Evolutionary conservation across 768 basidiomycete species (phyloP).

Genomic region (Termitomyces eurrhizus): DNA sequence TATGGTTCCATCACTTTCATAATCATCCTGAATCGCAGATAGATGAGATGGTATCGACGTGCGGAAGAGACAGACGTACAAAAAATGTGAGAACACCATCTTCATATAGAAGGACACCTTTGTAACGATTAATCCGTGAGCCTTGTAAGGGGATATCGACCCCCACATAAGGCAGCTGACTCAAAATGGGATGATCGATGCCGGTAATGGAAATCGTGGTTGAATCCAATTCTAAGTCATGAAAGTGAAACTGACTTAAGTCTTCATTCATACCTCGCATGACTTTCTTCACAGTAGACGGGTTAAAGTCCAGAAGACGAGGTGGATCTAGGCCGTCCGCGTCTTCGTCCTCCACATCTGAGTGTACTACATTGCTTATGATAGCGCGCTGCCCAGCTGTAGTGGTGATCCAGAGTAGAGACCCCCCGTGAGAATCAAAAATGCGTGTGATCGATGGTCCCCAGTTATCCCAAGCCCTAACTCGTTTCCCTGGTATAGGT

Average conservation of each 20-base stretch:
- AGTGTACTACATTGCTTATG: neutral
- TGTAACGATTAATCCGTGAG: constrained; percentile 13
- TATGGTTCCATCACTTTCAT: neutral
- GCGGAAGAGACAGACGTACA: constrained; percentile 17
- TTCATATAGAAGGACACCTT: constrained; percentile 36
- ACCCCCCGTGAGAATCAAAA: constrained; percentile 8
- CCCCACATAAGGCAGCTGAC: constrained; percentile 25
- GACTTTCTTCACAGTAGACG: neutral
- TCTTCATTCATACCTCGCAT: neutral
- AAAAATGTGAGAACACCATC: constrained; percentile 32
- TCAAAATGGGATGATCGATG: constrained; percentile 22
- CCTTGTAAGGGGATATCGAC: constrained; percentile 7
- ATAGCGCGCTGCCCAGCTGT: constrained; percentile 21
- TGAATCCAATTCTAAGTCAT: neutral
- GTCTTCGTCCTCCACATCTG: neutral
- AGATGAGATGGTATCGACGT: neutral
- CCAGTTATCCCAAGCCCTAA: constrained; percentile 17
- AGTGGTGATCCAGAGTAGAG: constrained; percentile 20
- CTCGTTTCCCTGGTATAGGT: neutral
- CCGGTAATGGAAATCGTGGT: neutral
- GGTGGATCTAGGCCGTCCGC: neutral
- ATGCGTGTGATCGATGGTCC: constrained; percentile 18
- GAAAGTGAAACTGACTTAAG: neutral
- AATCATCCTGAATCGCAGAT: neutral
- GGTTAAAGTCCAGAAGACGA: constrained; percentile 10